phyloP scores from a whole-genome alignment of 2,329 filamentous ascomycete species.

The Didymella exigua region DNA sequence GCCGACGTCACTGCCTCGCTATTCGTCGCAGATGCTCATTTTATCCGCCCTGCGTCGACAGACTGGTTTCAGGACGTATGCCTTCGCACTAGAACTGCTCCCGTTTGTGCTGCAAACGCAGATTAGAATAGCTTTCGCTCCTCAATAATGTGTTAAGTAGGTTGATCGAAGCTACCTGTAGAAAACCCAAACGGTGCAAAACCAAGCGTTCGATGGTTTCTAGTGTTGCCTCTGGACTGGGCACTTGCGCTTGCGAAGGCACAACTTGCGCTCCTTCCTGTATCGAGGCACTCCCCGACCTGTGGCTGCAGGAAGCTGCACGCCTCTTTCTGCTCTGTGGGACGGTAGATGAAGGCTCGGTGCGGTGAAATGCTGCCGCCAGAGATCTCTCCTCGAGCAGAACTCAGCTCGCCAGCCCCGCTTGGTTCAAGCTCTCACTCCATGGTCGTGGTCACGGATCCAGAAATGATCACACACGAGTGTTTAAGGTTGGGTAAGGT shows the following conservation, averaged over 20 bases:
- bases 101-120: neutral
- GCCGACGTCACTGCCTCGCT: constrained; percentile 8
- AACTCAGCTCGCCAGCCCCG: neutral
- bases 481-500: neutral
- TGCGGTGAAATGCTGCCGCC: neutral
- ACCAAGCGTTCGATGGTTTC: constrained; percentile 12
- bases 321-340: neutral
- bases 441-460: neutral
- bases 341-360: constrained; percentile 1
- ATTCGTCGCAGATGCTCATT: neutral
- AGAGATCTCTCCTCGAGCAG: neutral
- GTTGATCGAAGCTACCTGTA: constrained; percentile 9
- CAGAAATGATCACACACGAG: neutral
- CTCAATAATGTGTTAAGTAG: constrained; percentile 9
- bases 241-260: constrained; percentile 15
- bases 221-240: constrained; percentile 28
- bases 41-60: neutral
- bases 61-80: constrained; percentile 5
- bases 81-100: constrained; percentile 3
- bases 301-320: constrained; percentile 12
- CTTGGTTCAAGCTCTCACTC: neutral
- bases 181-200: neutral
- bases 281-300: constrained; percentile 13
- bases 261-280: constrained; percentile 18
- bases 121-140: constrained; percentile 3